A percentile compares a stretch with the other conserved stretches of the same genome.
phyloP scores from a whole-genome alignment of 331 rosid species.

The Quercus tomentella region DNA sequence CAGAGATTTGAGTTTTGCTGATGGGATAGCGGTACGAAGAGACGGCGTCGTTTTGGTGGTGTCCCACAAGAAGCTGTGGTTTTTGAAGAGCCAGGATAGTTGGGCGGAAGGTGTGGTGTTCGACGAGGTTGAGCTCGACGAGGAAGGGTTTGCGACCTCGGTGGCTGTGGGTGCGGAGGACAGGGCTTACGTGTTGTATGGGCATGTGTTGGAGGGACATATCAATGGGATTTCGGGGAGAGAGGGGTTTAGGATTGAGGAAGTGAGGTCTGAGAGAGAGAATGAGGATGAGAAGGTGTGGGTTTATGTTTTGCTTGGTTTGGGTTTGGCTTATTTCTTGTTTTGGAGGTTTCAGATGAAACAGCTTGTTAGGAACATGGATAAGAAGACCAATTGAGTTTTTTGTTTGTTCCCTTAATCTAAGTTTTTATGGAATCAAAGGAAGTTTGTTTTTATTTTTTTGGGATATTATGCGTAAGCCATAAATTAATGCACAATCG shows the following conservation, averaged over 20 bases:
- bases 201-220: conserved; percentile 44
- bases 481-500: too few species aligned
- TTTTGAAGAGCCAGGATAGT: conserved; percentile 57
- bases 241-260: conserved; percentile 58
- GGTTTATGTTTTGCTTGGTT: conserved; percentile 55
- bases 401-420: not conserved
- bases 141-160: conserved; percentile 56
- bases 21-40: conserved; percentile 43
- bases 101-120: conserved; percentile 56
- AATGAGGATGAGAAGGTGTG: conserved; percentile 46
- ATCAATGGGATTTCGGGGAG: conserved; percentile 31
- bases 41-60: conserved; percentile 85
- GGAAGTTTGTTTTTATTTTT: not conserved
- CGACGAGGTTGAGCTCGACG: conserved; percentile 58
- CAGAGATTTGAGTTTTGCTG: conserved; percentile 43
- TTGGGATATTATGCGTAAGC: too few species aligned
- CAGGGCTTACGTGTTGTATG: conserved; percentile 58
- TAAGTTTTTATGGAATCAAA: not conserved
- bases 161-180: conserved; percentile 41
- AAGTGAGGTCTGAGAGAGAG: conserved; percentile 49
- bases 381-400: conserved; percentile 55
- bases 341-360: conserved; percentile 85
- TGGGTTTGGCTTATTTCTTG: conserved; percentile 60
- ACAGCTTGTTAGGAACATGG: conserved; percentile 40
- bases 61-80: conserved; percentile 44